Evolutionary conservation across 345 rosid species (phyloP), one percentile per base, ranked within the genome.

Genomic region (Turritis glabra): DNA sequence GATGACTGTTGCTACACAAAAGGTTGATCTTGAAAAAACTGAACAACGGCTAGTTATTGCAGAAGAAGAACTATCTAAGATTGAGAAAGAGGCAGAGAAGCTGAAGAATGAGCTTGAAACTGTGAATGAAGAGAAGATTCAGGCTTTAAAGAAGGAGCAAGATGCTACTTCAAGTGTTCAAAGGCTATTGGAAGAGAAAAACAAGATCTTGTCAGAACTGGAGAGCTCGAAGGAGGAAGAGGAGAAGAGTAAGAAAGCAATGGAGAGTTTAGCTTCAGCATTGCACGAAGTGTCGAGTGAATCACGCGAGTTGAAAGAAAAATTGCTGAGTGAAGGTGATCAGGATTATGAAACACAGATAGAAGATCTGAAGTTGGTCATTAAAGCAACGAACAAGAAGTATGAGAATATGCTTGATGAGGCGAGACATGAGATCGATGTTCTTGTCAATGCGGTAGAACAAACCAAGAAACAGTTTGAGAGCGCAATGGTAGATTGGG

Each of bases 251-350:
- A 91, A 91, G 85, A 89, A 89, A 84, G 97, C 96, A 48, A 90
- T 86, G 90, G 97, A 92, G 79, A 95, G 93, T 75, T 85, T 95
- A 78, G 93, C 99, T 70, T 87, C 92, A 11, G 97, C 99, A 35
- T 86, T 95, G 37, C 97, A 90, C 61, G 96, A 91, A 83, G 93
- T 89, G 57, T 87, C 97, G 15, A 80, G 85, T 38, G 99, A 95
- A 85, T 95, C 96, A 47, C 85, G 97, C 61, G 96, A 90, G 64
- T 72, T 90, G 11, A 92, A 88, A 85, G 97, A 91, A 72, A 87
- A 81, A 79, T 77, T 95, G 66, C 46, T 84, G 67, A 78, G 63
- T 71, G 84, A 72, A 79, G 74, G 69, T 74, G 87, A 79, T 80
- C 76, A 73, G 1, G 92, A 95, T 73, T 89, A 87, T 26, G 96